Conservation (phyloP, 768 basidiomycete species). For the Wakefieldia striispora region DNA sequence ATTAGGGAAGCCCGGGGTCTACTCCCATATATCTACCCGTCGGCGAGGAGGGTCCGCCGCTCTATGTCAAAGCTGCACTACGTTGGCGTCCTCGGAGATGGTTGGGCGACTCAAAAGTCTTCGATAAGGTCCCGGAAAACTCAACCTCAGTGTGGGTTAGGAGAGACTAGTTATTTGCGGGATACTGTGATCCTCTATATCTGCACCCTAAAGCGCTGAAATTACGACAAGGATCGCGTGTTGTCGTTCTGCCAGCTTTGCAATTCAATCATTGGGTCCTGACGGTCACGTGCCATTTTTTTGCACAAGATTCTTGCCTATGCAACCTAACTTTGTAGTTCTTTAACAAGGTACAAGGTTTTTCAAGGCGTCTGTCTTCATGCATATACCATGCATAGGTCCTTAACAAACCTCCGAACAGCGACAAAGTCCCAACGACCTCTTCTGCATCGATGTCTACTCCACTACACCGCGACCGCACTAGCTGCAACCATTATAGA, state of each 20-base stretch:
- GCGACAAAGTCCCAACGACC: constrained; percentile 7
- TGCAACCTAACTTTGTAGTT: neutral
- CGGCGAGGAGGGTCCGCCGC: constrained; percentile 60
- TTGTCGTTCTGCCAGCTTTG: too few relatives aligned
- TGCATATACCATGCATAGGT: constrained; percentile 22
- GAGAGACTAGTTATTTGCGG: constrained; percentile 48
- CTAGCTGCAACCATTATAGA: constrained; percentile 3
- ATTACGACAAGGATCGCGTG: too few relatives aligned
- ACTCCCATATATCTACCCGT: constrained; percentile 47
- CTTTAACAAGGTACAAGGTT: neutral
- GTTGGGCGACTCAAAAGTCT: constrained; percentile 54
- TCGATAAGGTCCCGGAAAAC: constrained; percentile 49
- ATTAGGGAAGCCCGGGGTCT: constrained; percentile 59
- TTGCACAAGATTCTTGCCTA: too few relatives aligned
- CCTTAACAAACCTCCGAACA: constrained; percentile 20
- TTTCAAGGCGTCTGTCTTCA: constrained; percentile 7
- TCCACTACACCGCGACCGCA: constrained; percentile 13
- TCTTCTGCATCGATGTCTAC: constrained; percentile 4
- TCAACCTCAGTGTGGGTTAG: constrained; percentile 42
- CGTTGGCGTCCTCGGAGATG: constrained; percentile 43
- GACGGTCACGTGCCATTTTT: constrained; percentile 1
- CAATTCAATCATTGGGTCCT: too few relatives aligned
- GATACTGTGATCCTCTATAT: constrained; percentile 1
- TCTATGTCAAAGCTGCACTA: constrained; percentile 58
- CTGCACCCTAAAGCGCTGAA: neutral